These are phyloP conservation scores for Udeniomyces megalosporus DNA, from an alignment of 768 basidiomycete species.

Conservation along the genomic window DNA sequence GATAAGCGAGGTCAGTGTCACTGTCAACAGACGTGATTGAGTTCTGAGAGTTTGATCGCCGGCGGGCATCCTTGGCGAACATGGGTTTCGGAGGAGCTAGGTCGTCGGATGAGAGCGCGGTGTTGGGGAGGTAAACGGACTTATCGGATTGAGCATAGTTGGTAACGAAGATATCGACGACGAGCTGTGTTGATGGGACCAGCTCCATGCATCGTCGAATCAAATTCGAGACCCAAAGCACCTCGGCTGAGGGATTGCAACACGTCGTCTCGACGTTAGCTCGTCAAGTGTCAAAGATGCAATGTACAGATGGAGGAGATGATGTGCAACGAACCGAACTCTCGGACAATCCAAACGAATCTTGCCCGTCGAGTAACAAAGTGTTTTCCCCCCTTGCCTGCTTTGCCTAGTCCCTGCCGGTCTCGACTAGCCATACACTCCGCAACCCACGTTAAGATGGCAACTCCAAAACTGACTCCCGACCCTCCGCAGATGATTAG, in stretches of 20 bases:
- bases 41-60: conserved; percentile 16
- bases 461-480: conserved; percentile 55
- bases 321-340: conserved; percentile 48
- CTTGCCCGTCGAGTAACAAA: conserved; percentile 42
- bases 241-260: conserved; percentile 48
- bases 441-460: conserved; percentile 49
- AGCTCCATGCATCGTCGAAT: conserved; percentile 47
- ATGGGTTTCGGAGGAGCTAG: conserved; percentile 24
- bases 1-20: conserved; percentile 19
- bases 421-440: conserved; percentile 41
- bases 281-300: neutral
- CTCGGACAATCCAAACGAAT: conserved; percentile 62
- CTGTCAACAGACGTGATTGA: conserved; percentile 17
- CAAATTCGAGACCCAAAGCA: conserved; percentile 57
- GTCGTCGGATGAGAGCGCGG: conserved; percentile 14
- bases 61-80: conserved; percentile 20
- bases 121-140: conserved; percentile 54
- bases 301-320: neutral
- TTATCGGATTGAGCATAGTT: conserved; percentile 41
- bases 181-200: conserved; percentile 36
- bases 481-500: conserved; percentile 56
- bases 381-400: conserved; percentile 32
- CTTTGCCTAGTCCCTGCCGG: conserved; percentile 12
- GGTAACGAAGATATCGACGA: conserved; percentile 61
- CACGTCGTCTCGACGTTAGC: no score